Base-by-base conservation (phyloP, 176 grass and related monocot species). In the Aegilops bicornis region DNA sequence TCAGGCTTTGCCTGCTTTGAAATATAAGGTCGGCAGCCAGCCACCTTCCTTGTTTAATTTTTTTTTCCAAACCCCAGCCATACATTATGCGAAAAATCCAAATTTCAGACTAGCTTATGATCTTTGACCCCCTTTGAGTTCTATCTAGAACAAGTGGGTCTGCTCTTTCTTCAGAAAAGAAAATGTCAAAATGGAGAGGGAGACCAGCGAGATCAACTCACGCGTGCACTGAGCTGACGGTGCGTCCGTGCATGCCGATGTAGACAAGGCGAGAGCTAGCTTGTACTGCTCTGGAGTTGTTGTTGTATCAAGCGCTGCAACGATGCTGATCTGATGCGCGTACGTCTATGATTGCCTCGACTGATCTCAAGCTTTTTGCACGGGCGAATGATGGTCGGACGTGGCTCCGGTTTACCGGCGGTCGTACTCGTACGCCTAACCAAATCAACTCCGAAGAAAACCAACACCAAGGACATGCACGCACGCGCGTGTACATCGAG, bases 351-450 rank as follows among this genome's bases (percentile, higher is more conserved):
- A 54, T 54, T 1, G 16, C 12, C 39, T 59, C 39, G 7, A 25
- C 48, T 35, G 83, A 52, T 37, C 22, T 37, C 3, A 22, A 2
- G 23, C 33, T 45, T 69, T 42, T 69, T 78, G 64, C 52, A 83
- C 88, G 8, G 50, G 30, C 73, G 48, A 70, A 83, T 87, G 84
- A 75, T 87, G 67, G 43, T 14, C 20, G 6, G 79, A 74, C 4
- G 66, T 45, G 84, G 74, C 80, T 19, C 1, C 12, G 10, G 56
- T 66, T 66, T 66, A 32, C 56, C 43, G 32, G 75, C 60, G 89
- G 75, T 31, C 85, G 80, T 84, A 79, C 59, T 23, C 89, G 74
- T 84, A 83, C 67, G 85, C 80, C 66, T 32, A 90, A 87, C 65
- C 30, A 25, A 65, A 47, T 58, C 39, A 78, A 8, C 39, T 48